Conservation (phyloP, 202 grass and related monocot genomes). For the Hordeum pubiflorum region DNA sequence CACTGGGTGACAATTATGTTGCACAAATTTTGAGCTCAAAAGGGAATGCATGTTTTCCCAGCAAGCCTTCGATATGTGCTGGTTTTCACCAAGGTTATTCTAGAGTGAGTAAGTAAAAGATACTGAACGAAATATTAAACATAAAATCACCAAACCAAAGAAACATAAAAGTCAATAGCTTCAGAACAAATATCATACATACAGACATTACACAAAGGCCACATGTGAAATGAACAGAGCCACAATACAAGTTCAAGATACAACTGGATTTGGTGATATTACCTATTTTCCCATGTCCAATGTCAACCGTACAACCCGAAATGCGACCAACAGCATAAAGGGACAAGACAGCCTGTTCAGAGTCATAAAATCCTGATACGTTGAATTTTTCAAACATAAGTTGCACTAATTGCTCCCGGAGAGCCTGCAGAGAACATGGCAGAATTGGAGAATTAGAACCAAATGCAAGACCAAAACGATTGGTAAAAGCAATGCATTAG, state of each 20-base stretch:
- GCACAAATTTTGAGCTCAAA: constrained; percentile 29
- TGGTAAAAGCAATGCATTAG: neutral
- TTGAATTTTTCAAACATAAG: constrained; percentile 99
- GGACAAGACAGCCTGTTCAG: constrained; percentile 92
- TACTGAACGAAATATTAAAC: neutral
- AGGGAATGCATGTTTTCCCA: neutral
- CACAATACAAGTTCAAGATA: neutral
- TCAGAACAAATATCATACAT: neutral
- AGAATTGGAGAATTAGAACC: neutral
- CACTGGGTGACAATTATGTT: neutral
- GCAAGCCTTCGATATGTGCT: constrained; percentile 23
- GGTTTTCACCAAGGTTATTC: neutral
- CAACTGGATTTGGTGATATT: constrained; percentile 17
- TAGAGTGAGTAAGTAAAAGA: neutral
- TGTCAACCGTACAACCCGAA: constrained; percentile 91
- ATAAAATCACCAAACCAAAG: neutral
- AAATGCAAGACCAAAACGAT: neutral
- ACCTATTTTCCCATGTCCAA: constrained; percentile 98
- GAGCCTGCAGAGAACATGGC: constrained; percentile 44
- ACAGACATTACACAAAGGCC: neutral
- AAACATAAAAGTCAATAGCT: neutral
- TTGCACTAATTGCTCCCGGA: constrained; percentile 79
- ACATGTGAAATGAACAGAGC: neutral
- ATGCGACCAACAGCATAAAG: constrained; percentile 98
- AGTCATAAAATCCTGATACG: constrained; percentile 97